Base-by-base conservation (phyloP, 345 rosid species). In the Melaleuca alternifolia region DNA sequence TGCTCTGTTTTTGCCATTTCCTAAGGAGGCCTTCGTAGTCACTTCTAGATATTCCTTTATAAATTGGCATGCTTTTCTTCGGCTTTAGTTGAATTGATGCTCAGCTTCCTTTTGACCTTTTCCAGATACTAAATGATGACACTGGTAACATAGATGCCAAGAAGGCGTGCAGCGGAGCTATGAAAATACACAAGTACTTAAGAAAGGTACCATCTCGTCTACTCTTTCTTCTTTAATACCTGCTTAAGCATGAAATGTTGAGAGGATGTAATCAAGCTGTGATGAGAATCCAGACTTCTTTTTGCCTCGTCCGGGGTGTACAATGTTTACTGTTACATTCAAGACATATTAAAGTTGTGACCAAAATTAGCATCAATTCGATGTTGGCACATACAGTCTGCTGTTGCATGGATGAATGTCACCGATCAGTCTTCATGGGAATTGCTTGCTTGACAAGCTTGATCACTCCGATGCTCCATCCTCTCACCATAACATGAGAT, bases 111-210 rank as follows among this genome's bases (percentile, higher is more conserved):
- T 11, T 20, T 48, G n/a, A 56, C 51, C 33, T 26, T 62, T 83
- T 88, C n/a, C 87, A 97, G 99, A 97, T 97, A 87, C 87, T 96
- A 89, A 96, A 97, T 46, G 99, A 96, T 89, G 93, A 94, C 50
- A 96, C 98, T 9, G 99, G 99, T 50, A 94, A 93, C 86, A 87
- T 96, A 87, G 99, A 97, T 88, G 99, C 99, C 82, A 96, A 93
- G 89, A 96, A 96, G 83, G 96, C 99, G 3, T 97, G 99, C 93
- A 88, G 75, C 18, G 97, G 95, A 41, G 99, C 99, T 48, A 91
- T 97, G 97, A 97, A 97, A 91, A 96, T 96, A 84, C 99, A 97
- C 89, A 97, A 96, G 87, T 97, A 97, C 88, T 89, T 97, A 51
- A 97, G 94, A 86, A 95, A 95, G 95, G 98, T 95, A 86, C 56